These are phyloP conservation scores for Starmerella potacharoeniae DNA, from an alignment of 805 yeast genomes.

Conservation along the genomic window DNA sequence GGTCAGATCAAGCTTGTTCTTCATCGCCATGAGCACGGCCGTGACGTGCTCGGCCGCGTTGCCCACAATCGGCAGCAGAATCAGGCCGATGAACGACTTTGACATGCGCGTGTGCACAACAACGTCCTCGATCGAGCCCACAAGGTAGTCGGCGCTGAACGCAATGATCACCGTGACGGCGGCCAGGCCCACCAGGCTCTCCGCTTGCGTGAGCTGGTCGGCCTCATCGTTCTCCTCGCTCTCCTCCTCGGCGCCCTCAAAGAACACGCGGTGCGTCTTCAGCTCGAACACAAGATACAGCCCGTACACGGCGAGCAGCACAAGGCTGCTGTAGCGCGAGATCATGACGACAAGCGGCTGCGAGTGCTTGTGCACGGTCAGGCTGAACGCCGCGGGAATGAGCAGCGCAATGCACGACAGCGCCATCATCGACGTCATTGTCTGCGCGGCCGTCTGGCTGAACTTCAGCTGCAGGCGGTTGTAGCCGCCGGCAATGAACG, in stretches of 20 bases:
- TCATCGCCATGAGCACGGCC: conserved; percentile 81
- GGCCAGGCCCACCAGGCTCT: conserved; percentile 45
- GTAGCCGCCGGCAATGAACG: conserved; percentile 86
- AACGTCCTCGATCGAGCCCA: conserved; percentile 82
- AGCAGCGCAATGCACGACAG: conserved; percentile 79
- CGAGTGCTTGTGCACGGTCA: conserved; percentile 39
- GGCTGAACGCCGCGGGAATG: conserved; percentile 89
- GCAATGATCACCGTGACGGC: conserved; percentile 69
- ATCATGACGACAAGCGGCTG: conserved; percentile 48
- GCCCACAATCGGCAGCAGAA: conserved; percentile 92
- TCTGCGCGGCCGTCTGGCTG: conserved; percentile 95
- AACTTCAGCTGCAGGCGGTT: conserved; percentile 76
- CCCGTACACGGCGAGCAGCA: conserved; percentile 63
- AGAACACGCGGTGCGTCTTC: conserved; percentile 70
- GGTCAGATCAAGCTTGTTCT: conserved; percentile 95
- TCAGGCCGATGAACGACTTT: conserved; percentile 88
- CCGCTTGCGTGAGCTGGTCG: conserved; percentile 40
- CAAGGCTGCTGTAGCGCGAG: conserved; percentile 79
- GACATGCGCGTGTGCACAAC: conserved; percentile 78
- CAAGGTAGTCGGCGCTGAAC: conserved; percentile 84
- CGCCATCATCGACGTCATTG: conserved; percentile 90
- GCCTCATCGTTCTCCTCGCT: conserved; percentile 26
- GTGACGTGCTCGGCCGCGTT: conserved; percentile 99
- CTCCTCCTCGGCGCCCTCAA: conserved; percentile 43
- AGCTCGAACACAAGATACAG: conserved; percentile 80